A percentile compares a stretch with the other conserved stretches of the same genome.
These are phyloP conservation scores for Ramaria sp. DNA, from an alignment of 768 basidiomycete species.

Conservation along the genomic window DNA sequence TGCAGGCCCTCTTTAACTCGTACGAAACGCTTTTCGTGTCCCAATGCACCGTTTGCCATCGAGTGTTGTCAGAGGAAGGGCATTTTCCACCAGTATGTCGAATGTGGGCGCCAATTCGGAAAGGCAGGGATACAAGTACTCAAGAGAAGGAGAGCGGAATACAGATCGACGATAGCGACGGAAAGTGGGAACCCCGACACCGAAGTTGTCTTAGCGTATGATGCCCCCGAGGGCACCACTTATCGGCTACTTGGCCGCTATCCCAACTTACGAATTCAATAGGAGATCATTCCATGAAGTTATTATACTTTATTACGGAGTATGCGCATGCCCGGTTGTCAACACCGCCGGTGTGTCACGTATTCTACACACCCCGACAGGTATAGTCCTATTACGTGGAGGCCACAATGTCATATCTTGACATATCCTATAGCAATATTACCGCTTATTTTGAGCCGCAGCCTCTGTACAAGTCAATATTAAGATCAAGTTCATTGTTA, in stretches of 20 bases:
- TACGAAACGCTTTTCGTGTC: constrained; percentile 55
- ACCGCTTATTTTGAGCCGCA: constrained; percentile 29
- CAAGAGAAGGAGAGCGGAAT: constrained; percentile 16
- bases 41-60: constrained; percentile 46
- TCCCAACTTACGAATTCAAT: too few relatives aligned
- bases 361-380: too few relatives aligned
- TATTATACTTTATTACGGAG: too few relatives aligned
- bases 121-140: constrained; percentile 14
- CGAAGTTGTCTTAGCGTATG: constrained; percentile 25
- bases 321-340: too few relatives aligned
- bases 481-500: constrained; percentile 8
- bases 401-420: too few relatives aligned
- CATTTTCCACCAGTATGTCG: constrained; percentile 66
- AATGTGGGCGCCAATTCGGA: constrained; percentile 28
- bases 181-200: constrained; percentile 44
- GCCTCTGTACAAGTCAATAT: constrained; percentile 22
- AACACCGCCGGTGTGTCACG: too few relatives aligned
- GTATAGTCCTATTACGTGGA: too few relatives aligned
- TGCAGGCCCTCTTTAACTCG: constrained; percentile 38
- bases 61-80: constrained; percentile 58
- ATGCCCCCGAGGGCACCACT: neutral
- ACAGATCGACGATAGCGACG: constrained; percentile 11
- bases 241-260: too few relatives aligned
- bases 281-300: too few relatives aligned
- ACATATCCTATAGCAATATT: constrained; percentile 7